Evolutionary conservation across 129 eudicot species (phyloP).

Genomic region (Rutidosis leptorrhynchoides): DNA sequence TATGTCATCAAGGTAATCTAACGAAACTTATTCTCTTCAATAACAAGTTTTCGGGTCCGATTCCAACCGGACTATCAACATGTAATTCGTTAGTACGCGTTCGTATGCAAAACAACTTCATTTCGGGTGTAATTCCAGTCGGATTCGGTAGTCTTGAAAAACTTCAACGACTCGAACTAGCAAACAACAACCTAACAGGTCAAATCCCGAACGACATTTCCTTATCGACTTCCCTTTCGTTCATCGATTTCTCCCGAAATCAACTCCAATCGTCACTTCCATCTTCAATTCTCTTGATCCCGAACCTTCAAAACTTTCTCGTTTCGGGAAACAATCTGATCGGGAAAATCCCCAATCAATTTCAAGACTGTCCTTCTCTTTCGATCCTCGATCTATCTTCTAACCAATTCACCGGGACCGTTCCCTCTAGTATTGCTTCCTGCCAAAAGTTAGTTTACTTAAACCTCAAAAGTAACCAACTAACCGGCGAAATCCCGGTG

Average conservation of each 20-base stretch:
- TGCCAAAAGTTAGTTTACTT: slow-evolving; percentile 66
- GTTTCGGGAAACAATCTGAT: slow-evolving; percentile 50
- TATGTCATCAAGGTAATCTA: slow-evolving; percentile 72
- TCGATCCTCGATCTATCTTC: slow-evolving; percentile 79
- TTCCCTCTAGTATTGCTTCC: slow-evolving; percentile 72
- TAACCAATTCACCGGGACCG: slow-evolving; percentile 62
- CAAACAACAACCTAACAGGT: slow-evolving; percentile 71
- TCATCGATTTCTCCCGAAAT: slow-evolving; percentile 69
- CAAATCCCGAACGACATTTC: slow-evolving; percentile 69
- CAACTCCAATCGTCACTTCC: slow-evolving; percentile 65
- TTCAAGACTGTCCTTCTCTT: slow-evolving; percentile 83
- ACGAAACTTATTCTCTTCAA: slow-evolving; percentile 74
- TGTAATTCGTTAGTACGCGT: slow-evolving; percentile 70
- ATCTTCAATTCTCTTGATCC: slow-evolving; percentile 60
- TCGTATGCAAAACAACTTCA: slow-evolving; percentile 73
- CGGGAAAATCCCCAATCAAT: slow-evolving; percentile 79
- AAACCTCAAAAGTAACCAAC: slow-evolving; percentile 54
- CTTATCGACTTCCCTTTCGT: slow-evolving; percentile 64
- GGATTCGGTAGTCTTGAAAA: slow-evolving; percentile 69
- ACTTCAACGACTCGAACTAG: slow-evolving; percentile 77
- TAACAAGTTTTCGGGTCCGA: slow-evolving; percentile 61
- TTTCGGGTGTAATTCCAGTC: slow-evolving; percentile 67
- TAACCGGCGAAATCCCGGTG: slow-evolving; percentile 60
- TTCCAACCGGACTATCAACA: slow-evolving; percentile 51
- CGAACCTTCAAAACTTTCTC: slow-evolving; percentile 69